Base-by-base conservation (phyloP, 2,329 filamentous ascomycete species). In the Apiospora sp. region DNA sequence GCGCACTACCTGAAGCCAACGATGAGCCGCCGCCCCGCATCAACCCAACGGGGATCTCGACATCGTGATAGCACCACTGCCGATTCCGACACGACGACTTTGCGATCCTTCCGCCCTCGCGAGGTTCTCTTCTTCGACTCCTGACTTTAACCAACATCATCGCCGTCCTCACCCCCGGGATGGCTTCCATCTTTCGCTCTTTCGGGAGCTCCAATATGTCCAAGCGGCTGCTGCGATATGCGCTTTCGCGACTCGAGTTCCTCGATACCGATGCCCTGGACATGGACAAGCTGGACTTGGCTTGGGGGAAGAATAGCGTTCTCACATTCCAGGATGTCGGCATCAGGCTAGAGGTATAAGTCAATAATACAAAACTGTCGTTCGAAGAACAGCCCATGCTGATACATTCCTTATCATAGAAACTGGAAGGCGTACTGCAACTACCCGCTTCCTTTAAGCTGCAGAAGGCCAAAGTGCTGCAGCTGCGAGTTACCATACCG, bases 321-420 rank as follows among this genome's bases (percentile, higher is more conserved):
- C 88, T 98, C 64, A 95, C 98, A 82, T 92, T 98, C 77, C 91
- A 92, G 77, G 93, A 98, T 87, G 92, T 98, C 72, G 94, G 93
- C 2, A 85, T 98, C 75, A 93, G 92, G 80, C 84, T 95, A 73
- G 89, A 94, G 87, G 94, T 94, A 86, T n/a, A 51, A 58, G 37
- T 49, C 41, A 71, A 69, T 71, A 54, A 71, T 44, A 48, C n/a
- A 19, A 19, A 8, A 41, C 46, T 37, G 19, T 10, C 37, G n/a
- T 64, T 64, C 19, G n/a, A 14, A 64, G 8, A n/a, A 64, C 30
- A 41, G 34, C 22, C 19, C 58, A 64, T 24, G 34, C 58, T 64
- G 19, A 64, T 64, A 24, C 27, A 41, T 41, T 41, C 34, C 10
- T 22, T 3, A 41, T n/a, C 34, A n/a, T 75, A 97, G 94, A 96